A percentile compares a stretch with the other conserved stretches of the same genome.
phyloP scores from a whole-genome alignment of 331 rosid genomes.

The Saraca asoca region DNA sequence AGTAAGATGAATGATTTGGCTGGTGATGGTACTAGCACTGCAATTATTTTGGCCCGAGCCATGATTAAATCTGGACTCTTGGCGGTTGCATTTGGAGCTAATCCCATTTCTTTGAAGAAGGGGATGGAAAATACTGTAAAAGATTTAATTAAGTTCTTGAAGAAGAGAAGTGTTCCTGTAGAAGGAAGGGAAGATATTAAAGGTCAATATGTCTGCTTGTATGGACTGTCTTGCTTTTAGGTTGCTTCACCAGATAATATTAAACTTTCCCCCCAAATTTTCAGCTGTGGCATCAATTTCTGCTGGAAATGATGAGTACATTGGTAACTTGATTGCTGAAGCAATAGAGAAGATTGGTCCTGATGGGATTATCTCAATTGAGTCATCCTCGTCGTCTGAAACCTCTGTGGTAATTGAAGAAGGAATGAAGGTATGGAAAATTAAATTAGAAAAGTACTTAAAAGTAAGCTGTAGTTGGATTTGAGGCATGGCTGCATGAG shows the following conservation, averaged over 20 bases:
- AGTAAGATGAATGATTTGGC: constrained; percentile 87
- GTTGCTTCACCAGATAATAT: constrained; percentile 12
- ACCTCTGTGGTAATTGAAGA: constrained; percentile 83
- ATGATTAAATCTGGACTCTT: constrained; percentile 73
- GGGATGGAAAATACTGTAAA: constrained; percentile 87
- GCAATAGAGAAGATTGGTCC: constrained; percentile 86
- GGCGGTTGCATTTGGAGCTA: constrained; percentile 89
- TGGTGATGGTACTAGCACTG: constrained; percentile 97
- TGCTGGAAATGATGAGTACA: constrained; percentile 84
- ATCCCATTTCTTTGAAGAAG: constrained; percentile 83
- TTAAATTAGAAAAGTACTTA: background rate
- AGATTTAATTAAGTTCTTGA: constrained; percentile 67
- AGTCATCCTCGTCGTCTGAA: constrained; percentile 79
- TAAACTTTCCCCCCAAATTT: constrained; percentile 32
- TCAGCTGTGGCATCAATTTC: constrained; percentile 92
- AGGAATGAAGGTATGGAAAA: constrained; percentile 80
- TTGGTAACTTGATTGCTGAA: constrained; percentile 86
- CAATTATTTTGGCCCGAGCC: constrained; percentile 84
- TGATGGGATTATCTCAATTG: constrained; percentile 82
- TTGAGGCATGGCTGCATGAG: background rate
- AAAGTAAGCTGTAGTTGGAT: constrained; percentile 2
- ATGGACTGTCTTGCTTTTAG: constrained; percentile 7
- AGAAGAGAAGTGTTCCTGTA: constrained; percentile 76
- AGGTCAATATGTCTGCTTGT: constrained; percentile 52
- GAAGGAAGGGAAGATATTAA: constrained; percentile 82